Conservation (phyloP, 768 basidiomycete species). For the Paxillus ammoniavirescens region DNA sequence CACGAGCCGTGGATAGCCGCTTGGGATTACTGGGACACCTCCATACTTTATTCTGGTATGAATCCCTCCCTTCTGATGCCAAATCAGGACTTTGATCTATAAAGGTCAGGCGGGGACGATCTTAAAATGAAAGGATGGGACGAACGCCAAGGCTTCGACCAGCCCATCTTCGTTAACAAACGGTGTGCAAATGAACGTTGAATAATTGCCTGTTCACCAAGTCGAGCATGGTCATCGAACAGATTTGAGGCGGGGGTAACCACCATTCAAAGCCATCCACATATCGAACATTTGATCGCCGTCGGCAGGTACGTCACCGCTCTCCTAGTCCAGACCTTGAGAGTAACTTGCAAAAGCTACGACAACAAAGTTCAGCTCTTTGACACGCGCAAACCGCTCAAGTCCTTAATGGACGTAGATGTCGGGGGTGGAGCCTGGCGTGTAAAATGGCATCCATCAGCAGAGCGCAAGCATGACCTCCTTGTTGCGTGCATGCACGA, state of each 20-base stretch:
- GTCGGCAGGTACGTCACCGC: conserved; percentile 73
- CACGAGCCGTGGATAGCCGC: conserved; percentile 93
- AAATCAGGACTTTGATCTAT: not conserved
- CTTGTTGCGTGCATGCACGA: conserved; percentile 98
- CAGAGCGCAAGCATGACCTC: conserved; percentile 64
- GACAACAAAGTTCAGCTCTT: conserved; percentile 78
- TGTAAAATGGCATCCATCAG: conserved; percentile 89
- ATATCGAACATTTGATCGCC: conserved; percentile 77
- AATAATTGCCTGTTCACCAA: not conserved
- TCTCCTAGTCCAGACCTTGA: not conserved
- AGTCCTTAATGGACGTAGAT: conserved; percentile 55
- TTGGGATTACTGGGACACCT: conserved; percentile 85
- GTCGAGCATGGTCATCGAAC: conserved; percentile 3
- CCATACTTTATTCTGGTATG: conserved; percentile 81
- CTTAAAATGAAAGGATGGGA: conserved; percentile 91
- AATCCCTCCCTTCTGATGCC: not conserved
- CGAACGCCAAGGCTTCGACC: conserved; percentile 56
- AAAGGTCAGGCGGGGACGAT: conserved; percentile 84
- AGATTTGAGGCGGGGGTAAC: conserved; percentile 96
- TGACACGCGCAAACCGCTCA: conserved; percentile 68
- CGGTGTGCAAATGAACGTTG: conserved; percentile 43
- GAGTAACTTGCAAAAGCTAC: conserved; percentile 54
- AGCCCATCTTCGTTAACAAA: conserved; percentile 71
- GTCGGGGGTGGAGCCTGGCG: conserved; percentile 96
- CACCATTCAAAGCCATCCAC: conserved; percentile 80